Conservation (phyloP, 768 basidiomycete genomes). For the Collybia sp. region DNA sequence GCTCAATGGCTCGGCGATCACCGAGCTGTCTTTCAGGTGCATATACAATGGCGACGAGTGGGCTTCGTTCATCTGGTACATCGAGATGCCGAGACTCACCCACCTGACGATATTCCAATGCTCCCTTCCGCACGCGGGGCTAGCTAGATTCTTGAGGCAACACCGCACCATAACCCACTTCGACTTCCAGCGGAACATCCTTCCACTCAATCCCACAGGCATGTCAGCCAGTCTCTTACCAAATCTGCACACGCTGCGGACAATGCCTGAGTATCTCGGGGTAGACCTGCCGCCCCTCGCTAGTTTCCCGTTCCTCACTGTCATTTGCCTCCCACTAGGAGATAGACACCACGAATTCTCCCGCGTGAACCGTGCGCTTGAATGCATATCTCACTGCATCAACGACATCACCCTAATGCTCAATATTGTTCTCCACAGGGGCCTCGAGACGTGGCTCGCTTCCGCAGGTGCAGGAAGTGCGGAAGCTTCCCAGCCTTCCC, state of each 20-base stretch:
- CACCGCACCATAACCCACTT: slow-evolving; percentile 2
- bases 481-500: no score
- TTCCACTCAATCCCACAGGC: background rate
- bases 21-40: background rate
- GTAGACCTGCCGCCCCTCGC: background rate
- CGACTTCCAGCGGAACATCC: slow-evolving; percentile 2
- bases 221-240: slow-evolving; percentile 1
- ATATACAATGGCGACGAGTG: slow-evolving; percentile 2
- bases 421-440: background rate
- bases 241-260: background rate
- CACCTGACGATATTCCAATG: slow-evolving; percentile 2
- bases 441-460: slow-evolving; percentile 3
- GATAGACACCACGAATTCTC: background rate
- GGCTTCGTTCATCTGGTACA: background rate
- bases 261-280: slow-evolving; percentile 1
- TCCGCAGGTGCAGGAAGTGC: background rate
- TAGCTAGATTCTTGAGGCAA: slow-evolving; percentile 1
- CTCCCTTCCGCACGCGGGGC: background rate
- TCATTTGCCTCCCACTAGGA: background rate
- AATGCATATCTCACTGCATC: background rate
- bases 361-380: background rate
- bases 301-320: background rate
- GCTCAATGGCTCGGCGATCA: slow-evolving; percentile 2
- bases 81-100: background rate
- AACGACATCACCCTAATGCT: slow-evolving; percentile 1